These are phyloP conservation scores for Nothophaeocryptopus gaeumannii DNA, from an alignment of 2,329 filamentous ascomycete genomes.

Conservation along the genomic window DNA sequence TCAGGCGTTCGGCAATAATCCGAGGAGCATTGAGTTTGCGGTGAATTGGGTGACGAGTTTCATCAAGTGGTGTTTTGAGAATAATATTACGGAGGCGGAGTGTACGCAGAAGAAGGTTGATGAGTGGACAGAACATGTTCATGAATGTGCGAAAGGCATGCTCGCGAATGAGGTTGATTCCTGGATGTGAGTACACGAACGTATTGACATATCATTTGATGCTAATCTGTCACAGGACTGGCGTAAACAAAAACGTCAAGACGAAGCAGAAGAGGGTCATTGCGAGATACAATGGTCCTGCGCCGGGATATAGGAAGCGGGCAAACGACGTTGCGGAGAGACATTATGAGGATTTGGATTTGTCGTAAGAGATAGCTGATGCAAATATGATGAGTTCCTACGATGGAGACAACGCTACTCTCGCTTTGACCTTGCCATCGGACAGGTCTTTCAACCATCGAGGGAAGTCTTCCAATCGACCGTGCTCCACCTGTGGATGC, in stretches of 20 bases:
- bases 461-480: slow-evolving; percentile 7
- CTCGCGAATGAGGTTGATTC: slow-evolving; percentile 50
- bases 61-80: slow-evolving; percentile 9
- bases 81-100: slow-evolving; percentile 5
- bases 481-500: slow-evolving; percentile 3
- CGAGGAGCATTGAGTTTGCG: slow-evolving; percentile 34
- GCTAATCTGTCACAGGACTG: slow-evolving; percentile 34
- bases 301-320: slow-evolving; percentile 43
- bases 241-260: slow-evolving; percentile 52
- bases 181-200: slow-evolving; percentile 43
- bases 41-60: slow-evolving; percentile 16
- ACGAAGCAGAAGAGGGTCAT: slow-evolving; percentile 48
- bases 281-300: slow-evolving; percentile 48
- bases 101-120: slow-evolving; percentile 9
- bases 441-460: slow-evolving; percentile 2
- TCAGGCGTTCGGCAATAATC: slow-evolving; percentile 41
- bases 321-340: slow-evolving; percentile 28
- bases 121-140: slow-evolving; percentile 41
- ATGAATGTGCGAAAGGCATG: slow-evolving; percentile 45
- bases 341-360: slow-evolving; percentile 25
- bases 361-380: neutral
- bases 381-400: no score
- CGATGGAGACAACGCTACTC: neutral
- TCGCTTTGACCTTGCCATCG: slow-evolving; percentile 7
- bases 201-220: no score